Conservation (phyloP, 345 rosid genomes). For the Lenwebbia sp. region DNA sequence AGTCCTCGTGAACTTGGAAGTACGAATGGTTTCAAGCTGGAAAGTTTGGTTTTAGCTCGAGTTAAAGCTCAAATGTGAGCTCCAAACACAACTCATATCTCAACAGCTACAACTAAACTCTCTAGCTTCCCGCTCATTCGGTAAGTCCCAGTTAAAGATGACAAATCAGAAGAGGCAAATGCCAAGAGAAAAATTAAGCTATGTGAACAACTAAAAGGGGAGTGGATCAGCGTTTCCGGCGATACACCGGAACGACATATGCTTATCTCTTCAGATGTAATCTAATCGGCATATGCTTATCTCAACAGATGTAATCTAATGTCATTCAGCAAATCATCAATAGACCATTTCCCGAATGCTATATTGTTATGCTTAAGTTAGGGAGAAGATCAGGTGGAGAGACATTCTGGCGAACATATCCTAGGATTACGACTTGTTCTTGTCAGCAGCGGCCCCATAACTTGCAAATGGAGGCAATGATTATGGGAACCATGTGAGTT, state of each 20-base stretch:
- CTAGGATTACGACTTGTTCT: background rate
- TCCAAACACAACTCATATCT: background rate
- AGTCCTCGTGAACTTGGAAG: background rate
- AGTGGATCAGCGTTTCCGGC: background rate
- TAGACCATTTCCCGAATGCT: background rate
- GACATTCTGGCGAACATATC: background rate
- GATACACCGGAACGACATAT: background rate
- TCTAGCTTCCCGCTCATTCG: background rate
- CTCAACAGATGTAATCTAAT: background rate
- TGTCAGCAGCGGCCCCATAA: background rate
- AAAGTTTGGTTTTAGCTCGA: background rate
- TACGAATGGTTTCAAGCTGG: background rate
- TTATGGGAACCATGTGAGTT: background rate
- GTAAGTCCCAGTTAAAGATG: background rate
- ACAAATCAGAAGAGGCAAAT: background rate
- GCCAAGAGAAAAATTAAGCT: background rate
- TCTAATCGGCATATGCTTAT: background rate
- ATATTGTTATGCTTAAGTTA: background rate
- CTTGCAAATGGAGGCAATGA: background rate
- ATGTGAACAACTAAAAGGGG: background rate
- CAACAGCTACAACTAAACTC: background rate
- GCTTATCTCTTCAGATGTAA: background rate
- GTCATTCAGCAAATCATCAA: background rate
- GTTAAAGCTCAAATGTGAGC: background rate
- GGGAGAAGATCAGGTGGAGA: background rate